Percentiles rank a stretch among this genome's conserved stretches.
These are phyloP conservation scores for Macrocybe gigantea DNA, from an alignment of 768 basidiomycete species.

Conservation along the genomic window DNA sequence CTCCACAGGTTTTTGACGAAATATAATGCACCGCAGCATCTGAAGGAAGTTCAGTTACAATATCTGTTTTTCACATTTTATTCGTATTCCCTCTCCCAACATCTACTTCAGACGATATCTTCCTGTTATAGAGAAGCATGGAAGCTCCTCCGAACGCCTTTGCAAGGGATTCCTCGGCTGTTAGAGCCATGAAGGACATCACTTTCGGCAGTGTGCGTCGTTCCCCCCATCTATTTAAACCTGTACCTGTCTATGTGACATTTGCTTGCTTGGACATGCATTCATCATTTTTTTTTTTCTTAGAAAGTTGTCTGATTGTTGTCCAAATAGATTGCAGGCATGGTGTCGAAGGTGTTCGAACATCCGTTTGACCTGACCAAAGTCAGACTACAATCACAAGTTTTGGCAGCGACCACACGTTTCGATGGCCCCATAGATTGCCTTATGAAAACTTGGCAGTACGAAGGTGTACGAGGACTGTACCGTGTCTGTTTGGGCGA, in stretches of 20 bases:
- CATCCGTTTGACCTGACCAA: constrained; percentile 96
- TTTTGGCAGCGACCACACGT: constrained; percentile 44
- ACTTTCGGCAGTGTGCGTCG: constrained; percentile 17
- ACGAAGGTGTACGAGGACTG: constrained; percentile 79
- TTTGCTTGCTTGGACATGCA: too few relatives aligned
- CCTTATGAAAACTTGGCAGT: constrained; percentile 69
- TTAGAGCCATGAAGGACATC: constrained; percentile 15
- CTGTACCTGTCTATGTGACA: too few relatives aligned
- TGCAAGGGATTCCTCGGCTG: constrained; percentile 10
- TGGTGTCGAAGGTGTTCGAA: constrained; percentile 78
- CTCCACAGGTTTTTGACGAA: too few relatives aligned
- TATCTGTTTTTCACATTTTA: too few relatives aligned
- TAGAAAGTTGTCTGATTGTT: too few relatives aligned
- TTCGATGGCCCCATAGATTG: constrained; percentile 90
- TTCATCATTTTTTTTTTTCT: not conserved
- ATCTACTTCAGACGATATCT: too few relatives aligned
- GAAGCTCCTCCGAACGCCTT: constrained; percentile 15
- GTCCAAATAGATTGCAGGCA: constrained; percentile 65
- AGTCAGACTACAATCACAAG: constrained; percentile 89
- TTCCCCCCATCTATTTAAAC: not conserved
- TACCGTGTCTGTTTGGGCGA: constrained; percentile 62
- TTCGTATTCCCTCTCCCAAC: too few relatives aligned
- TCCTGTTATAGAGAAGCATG: too few relatives aligned
- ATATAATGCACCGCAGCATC: too few relatives aligned
- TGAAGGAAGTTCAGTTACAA: too few relatives aligned